phyloP scores from a whole-genome alignment of 2,329 filamentous ascomycete species.

The Incumbomyces delicatus region DNA sequence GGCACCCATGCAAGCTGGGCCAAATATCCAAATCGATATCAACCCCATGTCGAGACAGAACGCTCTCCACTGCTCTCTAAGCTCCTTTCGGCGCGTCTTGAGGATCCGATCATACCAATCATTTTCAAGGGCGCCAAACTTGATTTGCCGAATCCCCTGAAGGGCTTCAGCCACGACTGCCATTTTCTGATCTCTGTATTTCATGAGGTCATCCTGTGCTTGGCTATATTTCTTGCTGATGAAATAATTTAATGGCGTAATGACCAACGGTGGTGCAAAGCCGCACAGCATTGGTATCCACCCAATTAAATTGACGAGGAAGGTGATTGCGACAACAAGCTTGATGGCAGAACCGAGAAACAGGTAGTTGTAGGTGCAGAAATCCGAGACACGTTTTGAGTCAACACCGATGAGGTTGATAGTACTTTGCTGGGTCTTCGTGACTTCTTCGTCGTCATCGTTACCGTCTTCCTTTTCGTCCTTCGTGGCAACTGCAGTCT shows the following conservation, averaged over 20 bases:
- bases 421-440: slow-evolving; percentile 58
- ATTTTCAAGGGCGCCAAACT: slow-evolving; percentile 66
- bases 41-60: slow-evolving; percentile 56
- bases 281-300: slow-evolving; percentile 60
- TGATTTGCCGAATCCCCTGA: slow-evolving; percentile 73
- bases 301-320: slow-evolving; percentile 60
- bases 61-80: slow-evolving; percentile 55
- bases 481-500: slow-evolving; percentile 21
- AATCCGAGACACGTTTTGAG: slow-evolving; percentile 57
- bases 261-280: slow-evolving; percentile 52
- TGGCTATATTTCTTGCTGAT: slow-evolving; percentile 55
- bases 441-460: slow-evolving; percentile 42
- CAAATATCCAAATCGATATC: slow-evolving; percentile 60
- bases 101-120: slow-evolving; percentile 66
- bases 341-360: slow-evolving; percentile 55
- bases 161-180: slow-evolving; percentile 66
- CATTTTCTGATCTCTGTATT: slow-evolving; percentile 64
- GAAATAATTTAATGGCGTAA: slow-evolving; percentile 59
- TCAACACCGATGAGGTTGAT: slow-evolving; percentile 75
- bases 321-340: slow-evolving; percentile 54
- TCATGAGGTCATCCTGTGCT: slow-evolving; percentile 63
- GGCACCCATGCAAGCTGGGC: slow-evolving; percentile 63
- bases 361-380: slow-evolving; percentile 55
- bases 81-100: slow-evolving; percentile 55
- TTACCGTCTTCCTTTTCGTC: slow-evolving; percentile 37